phyloP scores from a whole-genome alignment of 2,329 filamentous ascomycete genomes.

The Apiospora saccharicola region DNA sequence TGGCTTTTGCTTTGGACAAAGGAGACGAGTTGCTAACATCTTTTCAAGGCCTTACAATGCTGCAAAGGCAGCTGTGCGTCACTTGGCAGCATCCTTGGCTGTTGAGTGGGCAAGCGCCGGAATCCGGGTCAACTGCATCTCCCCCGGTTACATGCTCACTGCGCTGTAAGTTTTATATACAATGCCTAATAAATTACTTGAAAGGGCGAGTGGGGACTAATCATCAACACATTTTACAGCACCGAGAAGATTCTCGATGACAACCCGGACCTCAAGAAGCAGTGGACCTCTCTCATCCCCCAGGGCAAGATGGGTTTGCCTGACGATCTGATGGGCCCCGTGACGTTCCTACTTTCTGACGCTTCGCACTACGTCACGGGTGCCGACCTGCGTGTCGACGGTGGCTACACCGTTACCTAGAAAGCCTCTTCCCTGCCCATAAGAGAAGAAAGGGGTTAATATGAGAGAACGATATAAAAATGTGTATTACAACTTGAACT shows the following conservation, averaged over 20 bases:
- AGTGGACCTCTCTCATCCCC: conserved; percentile 93
- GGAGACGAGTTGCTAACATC: not conserved
- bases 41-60: conserved; percentile 82
- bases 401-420: conserved; percentile 86
- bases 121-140: conserved; percentile 95
- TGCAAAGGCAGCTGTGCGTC: conserved; percentile 89
- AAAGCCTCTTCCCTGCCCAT: conserved; percentile 25
- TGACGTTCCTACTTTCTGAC: conserved; percentile 85
- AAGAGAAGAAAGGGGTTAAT: conserved; percentile 18
- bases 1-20: not conserved
- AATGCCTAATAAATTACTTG: conserved; percentile 29
- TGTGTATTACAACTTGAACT: not conserved
- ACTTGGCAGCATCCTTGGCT: conserved; percentile 85
- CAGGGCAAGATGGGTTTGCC: conserved; percentile 93
- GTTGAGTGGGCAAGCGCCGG: conserved; percentile 91
- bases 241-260: conserved; percentile 95
- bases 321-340: conserved; percentile 91
- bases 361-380: conserved; percentile 76
- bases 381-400: conserved; percentile 82
- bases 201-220: not conserved
- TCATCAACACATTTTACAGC: conserved; percentile 50
- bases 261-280: conserved; percentile 85
- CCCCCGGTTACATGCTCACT: conserved; percentile 95
- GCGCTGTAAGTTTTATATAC: conserved; percentile 70
- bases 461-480: not conserved